Evolutionary conservation across 2,329 filamentous ascomycete genomes (phyloP), one percentile per base, ranked within the genome.

Genomic region (Aureobasidium melanogenum): DNA sequence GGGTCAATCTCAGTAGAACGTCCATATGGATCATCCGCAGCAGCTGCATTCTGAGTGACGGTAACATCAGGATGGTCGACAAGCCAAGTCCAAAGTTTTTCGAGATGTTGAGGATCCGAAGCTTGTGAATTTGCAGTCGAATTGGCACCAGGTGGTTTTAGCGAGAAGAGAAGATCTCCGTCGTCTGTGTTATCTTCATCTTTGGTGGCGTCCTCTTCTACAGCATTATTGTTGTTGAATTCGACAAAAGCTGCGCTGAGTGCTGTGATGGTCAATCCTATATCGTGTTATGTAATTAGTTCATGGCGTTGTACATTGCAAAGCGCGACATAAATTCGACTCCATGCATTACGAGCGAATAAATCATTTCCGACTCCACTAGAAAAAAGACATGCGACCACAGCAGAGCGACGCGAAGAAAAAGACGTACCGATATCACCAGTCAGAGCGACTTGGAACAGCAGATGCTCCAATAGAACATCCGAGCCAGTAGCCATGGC

Each of bases 1-100:
- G 38, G 26, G 34, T 39, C 24, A n/a, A 56, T 36, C 14, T 50
- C 30, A 3, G 19, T 52, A 17, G 24, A 28, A 9, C 17, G n/a
- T 47, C 55, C 55, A 38, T 36, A 39, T 12, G 26, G 34, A 32
- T 69, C 71, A 39, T 76, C 68, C 28, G 69, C 64, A 22, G 12
- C 12, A n/a, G 32, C 10, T 3, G 44, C 12, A 63, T 78, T 76
- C 44, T 72, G 71, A 1, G 76, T 75, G 34, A 85, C 76, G 3
- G 76, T 80, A 47, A 86, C 76, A 63, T 86, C 84, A 1, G 79
- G 76, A 66, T 85, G 79, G 47, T 72, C 72, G 12, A 72, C 77
- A 55, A 87, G 73, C 83, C 82, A 86, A 38, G 73, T 72, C 82
- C 84, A 86, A 38, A 83, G 74, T 52, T 77, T 79, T 52, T 79